Evolutionary conservation across 768 basidiomycete species (phyloP).

Genomic region (Suillus paluster): DNA sequence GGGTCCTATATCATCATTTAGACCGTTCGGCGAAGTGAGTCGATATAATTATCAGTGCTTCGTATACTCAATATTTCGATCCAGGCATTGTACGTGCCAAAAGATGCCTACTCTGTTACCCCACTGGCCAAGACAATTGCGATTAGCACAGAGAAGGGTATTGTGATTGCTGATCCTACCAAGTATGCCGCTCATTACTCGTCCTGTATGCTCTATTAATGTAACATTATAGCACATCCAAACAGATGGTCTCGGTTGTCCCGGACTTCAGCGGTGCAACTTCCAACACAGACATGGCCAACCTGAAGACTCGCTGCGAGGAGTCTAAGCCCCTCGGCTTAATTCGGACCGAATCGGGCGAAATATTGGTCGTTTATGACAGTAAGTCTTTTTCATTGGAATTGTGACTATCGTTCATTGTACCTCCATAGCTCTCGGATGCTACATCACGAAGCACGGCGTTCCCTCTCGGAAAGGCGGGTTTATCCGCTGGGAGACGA

Average conservation of each 20-base stretch:
- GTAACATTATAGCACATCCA: constrained; percentile 41
- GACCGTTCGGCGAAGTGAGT: constrained; percentile 69
- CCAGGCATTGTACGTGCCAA: constrained; percentile 72
- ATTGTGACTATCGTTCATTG: not conserved
- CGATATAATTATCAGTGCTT: constrained; percentile 8
- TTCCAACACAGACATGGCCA: constrained; percentile 43
- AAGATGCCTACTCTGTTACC: constrained; percentile 65
- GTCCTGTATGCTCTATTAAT: not conserved
- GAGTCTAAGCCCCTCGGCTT: constrained; percentile 68
- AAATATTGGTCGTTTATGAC: constrained; percentile 77
- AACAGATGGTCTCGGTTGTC: constrained; percentile 51
- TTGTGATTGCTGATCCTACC: constrained; percentile 68
- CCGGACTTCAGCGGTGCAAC: constrained; percentile 58
- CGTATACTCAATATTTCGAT: constrained; percentile 7
- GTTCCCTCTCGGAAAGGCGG: constrained; percentile 60
- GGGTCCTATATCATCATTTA: constrained; percentile 50
- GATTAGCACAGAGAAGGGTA: constrained; percentile 64
- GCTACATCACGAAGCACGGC: constrained; percentile 75
- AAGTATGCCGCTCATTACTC: constrained; percentile 50
- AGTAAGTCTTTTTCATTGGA: constrained; percentile 46
- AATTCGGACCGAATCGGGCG: constrained; percentile 53
- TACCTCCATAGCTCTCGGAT: constrained; percentile 62
- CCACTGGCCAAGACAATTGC: constrained; percentile 65
- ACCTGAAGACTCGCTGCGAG: constrained; percentile 64
- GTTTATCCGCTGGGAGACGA: constrained; percentile 81